phyloP scores from a whole-genome alignment of 2,329 filamentous ascomycete species.

The Zalaria obscura region DNA sequence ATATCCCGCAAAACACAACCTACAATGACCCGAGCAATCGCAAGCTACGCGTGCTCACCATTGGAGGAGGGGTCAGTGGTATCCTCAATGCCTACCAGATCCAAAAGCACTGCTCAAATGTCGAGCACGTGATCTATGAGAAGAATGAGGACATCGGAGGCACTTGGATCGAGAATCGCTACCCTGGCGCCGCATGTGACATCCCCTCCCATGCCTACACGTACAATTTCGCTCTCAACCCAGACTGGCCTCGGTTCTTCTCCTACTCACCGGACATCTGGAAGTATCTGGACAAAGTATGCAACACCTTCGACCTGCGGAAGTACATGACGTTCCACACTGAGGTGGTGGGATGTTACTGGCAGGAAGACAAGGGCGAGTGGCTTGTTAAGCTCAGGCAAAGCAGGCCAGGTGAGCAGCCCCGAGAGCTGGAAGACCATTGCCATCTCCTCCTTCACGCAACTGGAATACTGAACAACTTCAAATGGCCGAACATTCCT shows the following conservation, averaged over 20 bases:
- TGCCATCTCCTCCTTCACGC: conserved; percentile 31
- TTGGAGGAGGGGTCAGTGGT: conserved; percentile 33
- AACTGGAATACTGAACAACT: conserved; percentile 28
- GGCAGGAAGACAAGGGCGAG: conserved; percentile 33
- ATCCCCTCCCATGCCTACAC: conserved; percentile 32
- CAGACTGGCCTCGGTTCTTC: conserved; percentile 34
- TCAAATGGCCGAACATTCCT: conserved; percentile 21
- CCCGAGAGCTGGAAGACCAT: conserved; percentile 26
- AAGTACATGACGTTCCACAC: conserved; percentile 41
- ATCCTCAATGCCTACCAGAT: conserved; percentile 35
- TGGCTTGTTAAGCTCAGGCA: conserved; percentile 37
- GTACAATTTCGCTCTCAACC: conserved; percentile 29
- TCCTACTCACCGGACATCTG: conserved; percentile 32
- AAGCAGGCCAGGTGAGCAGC: conserved; percentile 17
- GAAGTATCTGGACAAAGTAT: conserved; percentile 34
- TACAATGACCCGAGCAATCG: conserved; percentile 26
- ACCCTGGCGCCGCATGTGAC: conserved; percentile 28
- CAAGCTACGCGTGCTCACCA: conserved; percentile 32
- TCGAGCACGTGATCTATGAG: conserved; percentile 35
- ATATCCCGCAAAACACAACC: conserved; percentile 22
- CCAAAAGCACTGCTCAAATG: conserved; percentile 27
- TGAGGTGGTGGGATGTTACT: conserved; percentile 31
- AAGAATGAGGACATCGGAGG: conserved; percentile 31
- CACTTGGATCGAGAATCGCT: conserved; percentile 32
- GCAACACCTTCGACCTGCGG: conserved; percentile 31